phyloP scores from a whole-genome alignment of 192 early-diverging fungal genomes.

The Gigaspora rosea region DNA sequence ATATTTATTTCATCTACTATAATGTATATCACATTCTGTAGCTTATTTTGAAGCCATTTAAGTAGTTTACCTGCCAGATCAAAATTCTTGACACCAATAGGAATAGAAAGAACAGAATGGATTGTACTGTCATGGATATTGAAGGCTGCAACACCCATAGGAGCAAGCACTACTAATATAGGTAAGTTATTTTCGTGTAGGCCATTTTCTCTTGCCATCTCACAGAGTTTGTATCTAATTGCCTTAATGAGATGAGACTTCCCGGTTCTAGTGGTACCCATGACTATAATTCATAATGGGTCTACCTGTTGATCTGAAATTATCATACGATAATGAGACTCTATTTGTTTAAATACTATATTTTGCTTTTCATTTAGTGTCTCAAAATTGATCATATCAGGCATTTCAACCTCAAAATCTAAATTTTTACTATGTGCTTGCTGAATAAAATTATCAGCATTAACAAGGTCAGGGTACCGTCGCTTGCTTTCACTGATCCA shows the following conservation, averaged over 20 bases:
- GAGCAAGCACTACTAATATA: not conserved
- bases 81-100: not conserved
- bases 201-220: not conserved
- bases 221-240: not conserved
- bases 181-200: no score
- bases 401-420: not conserved
- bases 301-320: not conserved
- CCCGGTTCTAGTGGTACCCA: not conserved
- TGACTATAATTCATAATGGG: not conserved
- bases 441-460: not conserved
- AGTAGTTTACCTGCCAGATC: not conserved
- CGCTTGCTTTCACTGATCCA: no score
- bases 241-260: not conserved
- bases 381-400: not conserved
- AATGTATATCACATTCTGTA: no score
- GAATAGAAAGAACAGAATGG: not conserved
- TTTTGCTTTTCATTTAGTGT: not conserved
- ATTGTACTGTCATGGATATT: not conserved
- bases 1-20: no score
- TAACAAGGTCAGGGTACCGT: not conserved
- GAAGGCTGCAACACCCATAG: not conserved
- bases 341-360: not conserved
- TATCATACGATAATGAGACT: not conserved
- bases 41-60: no score
- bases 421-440: not conserved